Base-by-base conservation (phyloP, 1,284 basidiomycete species). In the Ustilago bromivora region DNA sequence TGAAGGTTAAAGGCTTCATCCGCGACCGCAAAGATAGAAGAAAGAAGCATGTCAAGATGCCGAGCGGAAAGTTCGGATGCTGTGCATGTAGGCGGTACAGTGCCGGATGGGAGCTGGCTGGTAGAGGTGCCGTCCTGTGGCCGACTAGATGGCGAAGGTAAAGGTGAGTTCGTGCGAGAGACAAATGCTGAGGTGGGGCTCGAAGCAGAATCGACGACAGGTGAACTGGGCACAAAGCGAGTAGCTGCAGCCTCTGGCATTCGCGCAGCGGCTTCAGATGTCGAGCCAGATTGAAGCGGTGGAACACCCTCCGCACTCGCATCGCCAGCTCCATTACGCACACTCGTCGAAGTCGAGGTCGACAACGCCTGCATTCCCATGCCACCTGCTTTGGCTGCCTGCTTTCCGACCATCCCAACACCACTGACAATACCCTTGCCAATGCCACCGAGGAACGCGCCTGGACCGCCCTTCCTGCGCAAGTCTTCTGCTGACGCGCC, bases 1-100 rank as follows among this genome's bases (percentile, higher is more conserved):
- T 84, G 80, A 53, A 87, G 75, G 57, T 84, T 81, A 60, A 86
- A 85, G 2, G 86, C 86, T 59, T 86, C 85, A 57, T 86, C 82
- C 2, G 83, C 81, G 11, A 86, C 84, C 11, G 82, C 81, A 74
- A 87, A 85, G n/a, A 85, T 71, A 28, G 83, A 82, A 7, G 83
- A 80, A 12, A 87, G 77, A 8, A 87, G 68, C 68, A 80, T 81
- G 69, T 86, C 83, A 15, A 87, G 70, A 38, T 86, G 83, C 0
- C 71, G 60, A 0, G 79, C 59, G 35, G 76, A 72, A 41, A 83
- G 70, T 31, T 72, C 61, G 10, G 66, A 63, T 7, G 60, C 15
- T 4, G 55, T 17, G 3, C 47, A 47, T 8, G 8, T 55, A 6
- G 53, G 17, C 17, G 35, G 28, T 28, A 32, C 15, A 4, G 7